Conservation (phyloP, 306 rosid genomes). For the Cyclanthera cordifolia region DNA sequence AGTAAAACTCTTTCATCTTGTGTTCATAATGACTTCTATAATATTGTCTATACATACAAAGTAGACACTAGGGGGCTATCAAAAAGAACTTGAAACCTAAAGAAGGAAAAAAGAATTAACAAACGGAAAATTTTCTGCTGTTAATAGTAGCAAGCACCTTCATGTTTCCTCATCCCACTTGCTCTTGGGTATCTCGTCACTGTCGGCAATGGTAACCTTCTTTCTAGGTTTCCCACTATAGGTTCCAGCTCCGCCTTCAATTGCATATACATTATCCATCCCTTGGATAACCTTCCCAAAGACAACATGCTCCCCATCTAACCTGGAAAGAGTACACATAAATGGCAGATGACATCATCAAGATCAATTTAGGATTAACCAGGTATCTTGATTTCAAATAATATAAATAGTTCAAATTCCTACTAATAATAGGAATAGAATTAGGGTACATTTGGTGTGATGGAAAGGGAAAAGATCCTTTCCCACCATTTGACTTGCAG, state of each 20-base stretch:
- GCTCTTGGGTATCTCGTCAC: conserved; percentile 58
- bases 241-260: conserved; percentile 86
- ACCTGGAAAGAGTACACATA: conserved; percentile 30
- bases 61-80: neutral
- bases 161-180: conserved; percentile 53
- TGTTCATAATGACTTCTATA: conserved; percentile 8
- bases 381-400: neutral
- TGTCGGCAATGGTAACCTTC: conserved; percentile 58
- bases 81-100: conserved; percentile 15
- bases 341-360: neutral
- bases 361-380: neutral
- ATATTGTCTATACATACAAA: conserved; percentile 1
- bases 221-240: conserved; percentile 72
- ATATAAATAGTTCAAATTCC: neutral
- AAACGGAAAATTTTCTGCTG: neutral
- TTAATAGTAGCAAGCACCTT: conserved; percentile 6
- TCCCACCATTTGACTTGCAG: no score
- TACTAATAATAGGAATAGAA: neutral
- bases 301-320: conserved; percentile 79
- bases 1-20: neutral
- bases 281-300: conserved; percentile 77
- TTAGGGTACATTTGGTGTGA: no score
- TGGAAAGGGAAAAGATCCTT: no score
- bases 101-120: neutral
- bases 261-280: conserved; percentile 62